Conservation (phyloP, 192 early-diverging fungal species). For the Backusella westeae region DNA sequence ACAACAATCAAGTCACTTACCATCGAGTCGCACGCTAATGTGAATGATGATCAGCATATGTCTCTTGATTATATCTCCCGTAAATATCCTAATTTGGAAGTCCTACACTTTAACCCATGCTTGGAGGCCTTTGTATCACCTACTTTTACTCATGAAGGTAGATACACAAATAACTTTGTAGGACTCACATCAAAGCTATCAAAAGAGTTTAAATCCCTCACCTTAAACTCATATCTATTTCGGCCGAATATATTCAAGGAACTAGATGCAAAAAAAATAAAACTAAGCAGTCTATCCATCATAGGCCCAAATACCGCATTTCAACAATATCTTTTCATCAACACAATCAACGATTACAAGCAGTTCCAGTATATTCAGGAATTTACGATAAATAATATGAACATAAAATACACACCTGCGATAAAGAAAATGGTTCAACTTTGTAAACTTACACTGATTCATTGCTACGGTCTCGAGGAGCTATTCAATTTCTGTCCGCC, state of each 20-base stretch:
- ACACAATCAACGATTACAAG: background rate
- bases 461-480: background rate
- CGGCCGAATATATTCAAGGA: background rate
- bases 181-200: background rate
- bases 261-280: background rate
- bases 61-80: background rate
- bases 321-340: background rate
- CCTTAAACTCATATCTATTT: background rate
- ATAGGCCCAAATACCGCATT: background rate
- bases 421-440: background rate
- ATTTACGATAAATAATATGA: background rate
- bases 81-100: constrained; percentile 2
- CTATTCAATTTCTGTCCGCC: background rate
- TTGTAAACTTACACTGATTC: background rate
- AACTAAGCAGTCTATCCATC: background rate
- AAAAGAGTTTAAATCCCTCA: background rate
- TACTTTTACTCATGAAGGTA: background rate
- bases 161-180: background rate
- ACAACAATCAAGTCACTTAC: background rate
- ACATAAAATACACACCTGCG: background rate
- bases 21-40: background rate
- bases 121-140: background rate
- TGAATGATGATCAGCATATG: background rate
- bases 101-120: background rate
- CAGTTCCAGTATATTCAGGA: background rate